Evolutionary conservation across 2,329 filamentous ascomycete genomes (phyloP).

Genomic region (Aspergillus ochraceoroseus): DNA sequence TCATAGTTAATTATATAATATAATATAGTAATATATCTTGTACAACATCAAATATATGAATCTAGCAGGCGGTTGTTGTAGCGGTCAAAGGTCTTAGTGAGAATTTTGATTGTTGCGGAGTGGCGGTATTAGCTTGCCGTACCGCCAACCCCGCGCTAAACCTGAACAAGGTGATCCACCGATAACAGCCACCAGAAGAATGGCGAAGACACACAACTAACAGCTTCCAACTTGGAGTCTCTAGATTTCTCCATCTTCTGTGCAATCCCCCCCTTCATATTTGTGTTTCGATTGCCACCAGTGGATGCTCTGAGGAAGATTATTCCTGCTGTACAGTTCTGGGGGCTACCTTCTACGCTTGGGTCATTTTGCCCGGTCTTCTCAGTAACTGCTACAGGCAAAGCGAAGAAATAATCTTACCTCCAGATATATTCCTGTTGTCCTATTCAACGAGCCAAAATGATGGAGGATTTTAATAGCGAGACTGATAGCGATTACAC

Average conservation of each 20-base stretch:
- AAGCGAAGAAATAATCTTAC: conserved; percentile 20
- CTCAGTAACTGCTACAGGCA: conserved; percentile 25
- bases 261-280: not conserved
- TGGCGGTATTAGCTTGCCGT: too few relatives aligned
- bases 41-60: too few relatives aligned
- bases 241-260: conserved; percentile 3
- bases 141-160: conserved; percentile 31
- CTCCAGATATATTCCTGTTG: conserved; percentile 5
- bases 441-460: conserved; percentile 14
- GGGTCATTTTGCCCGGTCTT: conserved; percentile 19
- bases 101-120: too few relatives aligned
- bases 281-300: not conserved
- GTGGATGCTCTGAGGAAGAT: conserved; percentile 20
- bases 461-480: conserved; percentile 95
- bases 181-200: conserved; percentile 23
- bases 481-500: conserved; percentile 99
- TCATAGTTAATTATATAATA: too few relatives aligned
- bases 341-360: conserved; percentile 20
- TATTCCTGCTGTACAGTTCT: conserved; percentile 23
- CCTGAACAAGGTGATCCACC: conserved; percentile 20
- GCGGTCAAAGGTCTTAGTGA: too few relatives aligned
- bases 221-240: conserved; percentile 10
- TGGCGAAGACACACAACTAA: conserved; percentile 21
- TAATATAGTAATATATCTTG: too few relatives aligned
- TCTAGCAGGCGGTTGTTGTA: too few relatives aligned